These are phyloP conservation scores for Peziza echinospora DNA, from an alignment of 495 filamentous ascomycete genomes.

Conservation along the genomic window DNA sequence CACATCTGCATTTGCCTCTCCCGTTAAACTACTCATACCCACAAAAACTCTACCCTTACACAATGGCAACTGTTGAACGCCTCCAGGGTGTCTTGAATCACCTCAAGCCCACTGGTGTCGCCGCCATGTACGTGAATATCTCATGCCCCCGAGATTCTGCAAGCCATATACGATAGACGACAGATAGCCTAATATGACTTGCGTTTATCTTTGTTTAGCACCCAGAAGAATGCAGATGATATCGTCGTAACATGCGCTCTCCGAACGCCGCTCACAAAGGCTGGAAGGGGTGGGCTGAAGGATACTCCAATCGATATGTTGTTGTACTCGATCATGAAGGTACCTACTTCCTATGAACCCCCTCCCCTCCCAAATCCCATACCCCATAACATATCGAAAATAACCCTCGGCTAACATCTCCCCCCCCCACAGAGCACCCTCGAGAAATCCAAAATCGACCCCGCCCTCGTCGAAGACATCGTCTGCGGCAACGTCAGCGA, in stretches of 20 bases:
- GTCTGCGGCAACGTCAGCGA: slow-evolving; percentile 82
- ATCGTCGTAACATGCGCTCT: slow-evolving; percentile 74
- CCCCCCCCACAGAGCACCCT: slow-evolving; percentile 54
- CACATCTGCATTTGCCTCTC: no score
- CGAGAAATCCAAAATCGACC: slow-evolving; percentile 54
- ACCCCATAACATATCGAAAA: background rate
- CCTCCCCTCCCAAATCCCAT: slow-evolving; percentile 1
- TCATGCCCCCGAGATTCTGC: no score
- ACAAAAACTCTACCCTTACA: no score
- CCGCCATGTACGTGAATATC: no score
- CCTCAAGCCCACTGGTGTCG: background rate
- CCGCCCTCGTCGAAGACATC: slow-evolving; percentile 72
- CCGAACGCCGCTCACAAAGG: slow-evolving; percentile 61
- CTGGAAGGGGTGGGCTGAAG: slow-evolving; percentile 70
- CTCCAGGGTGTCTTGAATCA: background rate
- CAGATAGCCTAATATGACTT: no score
- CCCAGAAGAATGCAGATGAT: slow-evolving; percentile 86
- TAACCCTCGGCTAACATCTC: no score
- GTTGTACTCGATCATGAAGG: slow-evolving; percentile 44
- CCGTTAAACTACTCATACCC: no score
- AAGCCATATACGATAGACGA: no score
- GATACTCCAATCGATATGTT: slow-evolving; percentile 81
- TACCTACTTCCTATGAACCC: slow-evolving; percentile 3
- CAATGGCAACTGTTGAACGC: no score
- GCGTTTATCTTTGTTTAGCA: no score